Base-by-base conservation (phyloP, 331 rosid species). In the Stylosanthes scabra region DNA sequence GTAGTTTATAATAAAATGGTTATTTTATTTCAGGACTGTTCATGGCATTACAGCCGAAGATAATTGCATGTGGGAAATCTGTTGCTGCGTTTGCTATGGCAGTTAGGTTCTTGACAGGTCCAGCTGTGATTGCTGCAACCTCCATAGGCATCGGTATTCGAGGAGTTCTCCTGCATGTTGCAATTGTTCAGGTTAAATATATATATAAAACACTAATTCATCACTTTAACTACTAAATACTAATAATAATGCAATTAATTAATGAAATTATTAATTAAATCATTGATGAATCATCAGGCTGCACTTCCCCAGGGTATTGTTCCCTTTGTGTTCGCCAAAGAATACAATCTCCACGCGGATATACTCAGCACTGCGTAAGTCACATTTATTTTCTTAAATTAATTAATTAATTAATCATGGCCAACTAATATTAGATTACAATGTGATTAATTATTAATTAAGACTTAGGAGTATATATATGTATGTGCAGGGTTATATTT, bases 231-330 rank as follows among this genome's bases (percentile, higher is more conserved):
- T 47, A 34, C 46, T 51, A 12, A 70, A 8, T 20, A n/a, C 13
- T 55, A 27, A 28, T 60, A 2, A 28, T 50, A 47, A 63, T 63
- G 31, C 16, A 31, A 3, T 46, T 29, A 29, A 29, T 63, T 63
- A 40, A 34, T 75, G 39, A 50, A 9, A 29, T 12, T 0, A 2
- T 63, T 28, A 34, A 34, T 6, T 34, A 34, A 34, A 4, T 6
- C 5, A 34, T 34, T 63, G 7, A 29, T 29, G 25, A 20, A 20
- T 44, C 61, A 27, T 55, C 85, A 94, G 97, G 99, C 99, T 65
- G 99, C 99, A 13, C 97, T 94, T 68, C 99, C 99, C 6, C 99
- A 94, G 47, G 99, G 99, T n/a, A 94, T 94, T 20, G 98, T 94
- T 63, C 98, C 98, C 15, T 94, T 94, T 71, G 98, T 94, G 52